These are phyloP conservation scores for Monosporascus ibericus DNA, from an alignment of 2,329 filamentous ascomycete genomes.

Conservation along the genomic window DNA sequence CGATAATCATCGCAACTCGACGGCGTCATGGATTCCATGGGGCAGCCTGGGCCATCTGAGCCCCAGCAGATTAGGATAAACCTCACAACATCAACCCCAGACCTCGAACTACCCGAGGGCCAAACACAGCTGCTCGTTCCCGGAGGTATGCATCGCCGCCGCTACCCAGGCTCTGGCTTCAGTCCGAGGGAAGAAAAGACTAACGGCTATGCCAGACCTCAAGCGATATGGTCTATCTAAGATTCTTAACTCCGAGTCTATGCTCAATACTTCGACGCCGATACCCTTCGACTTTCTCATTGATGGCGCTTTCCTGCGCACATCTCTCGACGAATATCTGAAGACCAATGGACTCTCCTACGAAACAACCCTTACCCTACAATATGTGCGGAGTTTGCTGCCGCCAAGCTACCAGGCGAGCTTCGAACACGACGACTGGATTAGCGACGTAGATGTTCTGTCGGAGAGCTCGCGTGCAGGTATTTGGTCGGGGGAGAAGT, in stretches of 20 bases:
- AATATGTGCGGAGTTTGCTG: constrained; percentile 88
- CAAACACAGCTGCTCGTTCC: constrained; percentile 59
- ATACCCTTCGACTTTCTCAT: constrained; percentile 91
- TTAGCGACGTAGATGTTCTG: constrained; percentile 78
- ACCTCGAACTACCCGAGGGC: constrained; percentile 56
- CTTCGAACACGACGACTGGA: constrained; percentile 98
- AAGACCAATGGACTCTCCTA: constrained; percentile 79
- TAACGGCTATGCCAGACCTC: constrained; percentile 45
- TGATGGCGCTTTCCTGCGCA: constrained; percentile 85
- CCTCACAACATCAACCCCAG: constrained; percentile 58
- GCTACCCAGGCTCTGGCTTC: no score
- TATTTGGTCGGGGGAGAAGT: constrained; percentile 44
- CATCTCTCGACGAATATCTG: constrained; percentile 87
- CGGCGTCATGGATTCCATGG: constrained; percentile 18
- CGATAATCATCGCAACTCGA: background rate
- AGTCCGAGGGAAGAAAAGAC: background rate
- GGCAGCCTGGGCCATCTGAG: constrained; percentile 21
- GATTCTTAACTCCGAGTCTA: constrained; percentile 65
- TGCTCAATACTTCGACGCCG: constrained; percentile 59
- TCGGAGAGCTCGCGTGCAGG: constrained; percentile 59
- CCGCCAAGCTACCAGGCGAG: constrained; percentile 85
- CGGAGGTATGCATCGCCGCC: constrained; percentile 36
- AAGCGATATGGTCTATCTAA: constrained; percentile 65
- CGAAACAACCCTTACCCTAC: constrained; percentile 79
- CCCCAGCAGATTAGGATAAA: constrained; percentile 56